Conservation (phyloP, 2,329 filamentous ascomycete genomes). For the Aspergillus sp. region DNA sequence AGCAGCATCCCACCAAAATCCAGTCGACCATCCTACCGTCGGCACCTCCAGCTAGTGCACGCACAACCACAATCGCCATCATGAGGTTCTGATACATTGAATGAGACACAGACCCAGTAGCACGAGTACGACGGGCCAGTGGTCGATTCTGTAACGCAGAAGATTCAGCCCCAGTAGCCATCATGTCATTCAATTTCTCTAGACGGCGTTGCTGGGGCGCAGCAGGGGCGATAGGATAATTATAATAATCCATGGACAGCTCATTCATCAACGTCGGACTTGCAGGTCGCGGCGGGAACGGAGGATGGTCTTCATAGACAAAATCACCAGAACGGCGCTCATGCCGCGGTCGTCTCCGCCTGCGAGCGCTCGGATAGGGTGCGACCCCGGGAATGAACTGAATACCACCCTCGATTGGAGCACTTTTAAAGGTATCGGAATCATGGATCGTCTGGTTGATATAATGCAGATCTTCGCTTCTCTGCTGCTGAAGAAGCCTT, state of each 20-base stretch:
- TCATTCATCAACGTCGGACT: neutral
- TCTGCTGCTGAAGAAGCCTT: slow-evolving; percentile 25
- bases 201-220: slow-evolving; percentile 26
- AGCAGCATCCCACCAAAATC: slow-evolving; percentile 42
- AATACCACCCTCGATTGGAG: slow-evolving; percentile 33
- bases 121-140: slow-evolving; percentile 24
- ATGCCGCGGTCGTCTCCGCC: neutral
- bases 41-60: slow-evolving; percentile 45
- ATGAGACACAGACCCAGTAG: slow-evolving; percentile 24
- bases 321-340: neutral
- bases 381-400: slow-evolving; percentile 29
- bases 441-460: slow-evolving; percentile 39
- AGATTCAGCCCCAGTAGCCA: slow-evolving; percentile 10
- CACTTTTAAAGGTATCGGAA: slow-evolving; percentile 29
- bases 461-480: slow-evolving; percentile 27
- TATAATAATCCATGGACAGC: neutral
- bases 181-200: slow-evolving; percentile 24
- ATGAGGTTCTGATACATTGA: slow-evolving; percentile 37
- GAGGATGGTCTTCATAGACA: neutral
- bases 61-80: slow-evolving; percentile 45
- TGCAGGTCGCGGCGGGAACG: neutral
- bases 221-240: neutral
- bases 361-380: neutral
- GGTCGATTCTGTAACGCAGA: slow-evolving; percentile 15
- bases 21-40: slow-evolving; percentile 46